Base-by-base conservation (phyloP, 306 rosid species). In the Cicer pinnatifidum region DNA sequence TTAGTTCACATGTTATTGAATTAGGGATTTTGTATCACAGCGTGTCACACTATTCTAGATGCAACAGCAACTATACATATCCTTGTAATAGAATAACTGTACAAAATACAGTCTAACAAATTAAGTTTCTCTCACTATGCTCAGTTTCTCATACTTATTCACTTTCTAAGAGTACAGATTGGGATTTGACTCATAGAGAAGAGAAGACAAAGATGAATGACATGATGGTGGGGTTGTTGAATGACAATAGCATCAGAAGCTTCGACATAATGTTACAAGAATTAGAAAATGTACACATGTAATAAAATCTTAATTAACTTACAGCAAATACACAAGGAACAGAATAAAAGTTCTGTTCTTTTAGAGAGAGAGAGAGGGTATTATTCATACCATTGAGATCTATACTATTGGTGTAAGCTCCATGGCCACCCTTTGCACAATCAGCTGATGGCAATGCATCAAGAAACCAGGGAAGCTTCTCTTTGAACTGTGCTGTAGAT, bases 371-470 rank as follows among this genome's bases (percentile, higher is more conserved):
- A 51, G 77, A 37, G 77, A 1, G 60, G 38, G 6, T 28, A 60
- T 82, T 59, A 53, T 54, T 75, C 88, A 65, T 61, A 91, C 98
- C 98, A 67, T 87, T 85, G 65, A 93, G 84, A 89, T 93, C 93
- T 63, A 93, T 84, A 83, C 98, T 93, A 75, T 88, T 93, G 83
- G 98, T 89, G 85, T 93, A 93, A 75, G 98, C 98, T 75, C 98
- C 98, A 78, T 93, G 98, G 73, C 98, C 98, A 80, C 97, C 97
- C 88, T 93, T 93, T 60, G 98, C 98, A 85, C 98, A 93, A 84
- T 93, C 98, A 75, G 98, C 96, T 38, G 98, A 93, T 76, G 98
- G 97, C 78, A 93, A 76, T 12, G 98, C 96, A 84, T 91, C 80
- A 70, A 93, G 97, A 82, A 93, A 93, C 98, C 97, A 93, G 51